Base-by-base conservation (phyloP, 208 protist genomes). In the Phytomonas sp. region DNA sequence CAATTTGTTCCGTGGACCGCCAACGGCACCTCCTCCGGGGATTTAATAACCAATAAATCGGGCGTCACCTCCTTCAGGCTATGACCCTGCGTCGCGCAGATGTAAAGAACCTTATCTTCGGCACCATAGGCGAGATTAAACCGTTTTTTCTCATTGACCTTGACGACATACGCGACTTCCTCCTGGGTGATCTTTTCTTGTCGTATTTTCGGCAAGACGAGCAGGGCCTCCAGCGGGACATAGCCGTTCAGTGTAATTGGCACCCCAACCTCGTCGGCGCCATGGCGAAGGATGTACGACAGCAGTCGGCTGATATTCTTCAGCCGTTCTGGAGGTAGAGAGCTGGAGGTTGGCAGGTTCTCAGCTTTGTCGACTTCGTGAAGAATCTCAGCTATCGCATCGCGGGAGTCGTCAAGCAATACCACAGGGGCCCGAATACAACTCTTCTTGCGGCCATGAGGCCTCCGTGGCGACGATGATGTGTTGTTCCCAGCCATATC, bases 1-100 rank as follows among this genome's bases (percentile, higher is more conserved):
- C 75, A 80, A 72, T 91, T 90, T 19, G 93, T 97, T 52, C 93
- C 93, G 71, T 97, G 93, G 29, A 97, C 70, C 4, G 83, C 83
- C 29, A 81, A 31, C 6, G 77, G 64, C 37, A 71, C 74, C 63
- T 88, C 77, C 23, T 68, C 70, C 19, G 63, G 26, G 14, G 6
- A 65, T 26, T 76, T 85, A 71, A 97, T 81, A 33, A 32, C 42
- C 1, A 62, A 63, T 65, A 96, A 61, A n/a, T 84, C 84, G 14
- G 84, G 70, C 56, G 89, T 73, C 11, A 92, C 73, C 11, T 78
- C 84, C 0, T 40, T 29, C 11, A 96, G 29, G 56, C 86, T 93
- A 74, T 97, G 93, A 4, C 93, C 93, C 70, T 97, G 93, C 29
- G 82, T 79, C 0, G 93, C 93, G 32, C 73, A 63, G 42, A 97